Conservation (phyloP, 345 rosid species). For the Clarkia xantiana region DNA sequence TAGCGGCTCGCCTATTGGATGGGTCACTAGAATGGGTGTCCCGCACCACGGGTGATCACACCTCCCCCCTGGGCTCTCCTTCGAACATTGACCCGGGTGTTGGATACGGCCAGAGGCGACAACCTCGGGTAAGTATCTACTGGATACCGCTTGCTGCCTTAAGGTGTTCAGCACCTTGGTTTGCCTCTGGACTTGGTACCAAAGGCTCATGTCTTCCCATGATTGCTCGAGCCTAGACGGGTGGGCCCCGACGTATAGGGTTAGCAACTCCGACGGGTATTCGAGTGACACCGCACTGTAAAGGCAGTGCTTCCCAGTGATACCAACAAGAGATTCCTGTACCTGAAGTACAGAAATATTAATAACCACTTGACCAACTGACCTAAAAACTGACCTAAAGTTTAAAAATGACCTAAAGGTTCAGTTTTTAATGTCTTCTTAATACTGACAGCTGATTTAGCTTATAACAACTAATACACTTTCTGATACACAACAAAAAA, state of each 20-base stretch:
- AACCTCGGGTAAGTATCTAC: constrained; percentile 36
- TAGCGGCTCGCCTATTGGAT: constrained; percentile 47
- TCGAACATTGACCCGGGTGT: constrained; percentile 42
- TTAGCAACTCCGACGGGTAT: constrained; percentile 19
- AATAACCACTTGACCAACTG: no score
- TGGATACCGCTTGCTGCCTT: constrained; percentile 29
- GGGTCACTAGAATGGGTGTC: constrained; percentile 44
- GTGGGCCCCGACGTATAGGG: constrained; percentile 42
- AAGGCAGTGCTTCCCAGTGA: constrained; percentile 18
- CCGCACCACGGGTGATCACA: constrained; percentile 58
- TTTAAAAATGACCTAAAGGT: no score
- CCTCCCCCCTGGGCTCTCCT: constrained; percentile 29
- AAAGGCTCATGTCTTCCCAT: constrained; percentile 57
- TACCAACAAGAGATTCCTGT: constrained; percentile 30
- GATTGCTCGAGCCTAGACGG: constrained; percentile 50
- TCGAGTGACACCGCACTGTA: constrained; percentile 28
- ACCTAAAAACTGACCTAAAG: no score
- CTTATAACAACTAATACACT: no score
- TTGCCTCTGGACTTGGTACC: constrained; percentile 64
- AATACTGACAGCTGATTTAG: no score
- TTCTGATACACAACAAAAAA: no score
- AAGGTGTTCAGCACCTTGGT: constrained; percentile 45
- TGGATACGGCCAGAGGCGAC: constrained; percentile 36
- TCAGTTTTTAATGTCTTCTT: no score
- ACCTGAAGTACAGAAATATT: constrained; percentile 10